Conservation (phyloP, 1,139 yeast genomes). For the Scheffersomyces cryptocercus region DNA sequence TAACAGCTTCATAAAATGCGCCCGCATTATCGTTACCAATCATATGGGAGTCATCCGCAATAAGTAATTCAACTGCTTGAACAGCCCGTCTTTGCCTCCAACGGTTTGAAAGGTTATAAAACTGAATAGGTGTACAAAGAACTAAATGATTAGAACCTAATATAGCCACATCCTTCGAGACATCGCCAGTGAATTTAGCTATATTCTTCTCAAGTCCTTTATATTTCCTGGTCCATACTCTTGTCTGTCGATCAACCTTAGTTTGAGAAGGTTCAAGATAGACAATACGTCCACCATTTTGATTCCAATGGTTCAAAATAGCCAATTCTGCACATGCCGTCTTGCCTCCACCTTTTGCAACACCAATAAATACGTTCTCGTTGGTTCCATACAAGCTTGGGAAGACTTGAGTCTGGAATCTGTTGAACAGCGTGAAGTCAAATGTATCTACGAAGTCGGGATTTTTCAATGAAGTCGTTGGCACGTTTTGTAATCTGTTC, state of each 20-base stretch:
- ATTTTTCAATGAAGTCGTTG: conserved; percentile 47
- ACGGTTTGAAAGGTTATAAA: conserved; percentile 69
- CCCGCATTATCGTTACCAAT: conserved; percentile 63
- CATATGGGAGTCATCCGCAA: conserved; percentile 76
- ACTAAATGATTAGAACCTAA: conserved; percentile 64
- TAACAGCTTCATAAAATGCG: conserved; percentile 62
- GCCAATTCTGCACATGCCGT: conserved; percentile 74
- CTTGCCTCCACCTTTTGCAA: conserved; percentile 78
- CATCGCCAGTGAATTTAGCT: conserved; percentile 63
- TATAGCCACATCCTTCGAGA: conserved; percentile 52
- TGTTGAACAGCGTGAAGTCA: conserved; percentile 57
- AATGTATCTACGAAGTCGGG: conserved; percentile 49
- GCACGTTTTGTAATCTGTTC: conserved; percentile 50
- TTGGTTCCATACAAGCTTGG: conserved; percentile 58
- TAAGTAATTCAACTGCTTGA: conserved; percentile 64
- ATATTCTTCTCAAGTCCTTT: conserved; percentile 46
- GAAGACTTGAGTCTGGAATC: conserved; percentile 71
- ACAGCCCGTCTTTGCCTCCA: conserved; percentile 80
- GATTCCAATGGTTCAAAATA: conserved; percentile 67
- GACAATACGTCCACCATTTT: conserved; percentile 57
- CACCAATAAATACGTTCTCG: conserved; percentile 65
- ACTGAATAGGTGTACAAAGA: conserved; percentile 78
- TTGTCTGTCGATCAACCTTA: conserved; percentile 46
- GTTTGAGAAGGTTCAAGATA: conserved; percentile 66
- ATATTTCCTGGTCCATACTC: conserved; percentile 55